Evolutionary conservation across 225 moss, liverwort and hornwort species (phyloP).

Genomic region (Thuidium tamariscinum): DNA sequence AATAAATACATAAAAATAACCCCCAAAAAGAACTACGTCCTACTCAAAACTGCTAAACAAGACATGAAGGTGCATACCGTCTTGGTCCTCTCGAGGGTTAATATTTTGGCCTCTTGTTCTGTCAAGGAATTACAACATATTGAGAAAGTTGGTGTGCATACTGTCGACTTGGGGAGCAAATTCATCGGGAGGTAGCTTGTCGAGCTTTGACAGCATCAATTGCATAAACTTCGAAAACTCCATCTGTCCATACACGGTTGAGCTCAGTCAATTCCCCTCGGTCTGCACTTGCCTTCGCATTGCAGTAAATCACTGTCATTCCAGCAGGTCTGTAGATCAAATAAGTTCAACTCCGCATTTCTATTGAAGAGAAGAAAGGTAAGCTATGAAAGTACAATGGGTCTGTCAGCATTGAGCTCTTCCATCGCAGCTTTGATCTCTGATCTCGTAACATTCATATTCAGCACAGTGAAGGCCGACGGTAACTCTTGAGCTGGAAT

Average conservation of each 20-base stretch:
- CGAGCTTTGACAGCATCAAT: constrained; percentile 74
- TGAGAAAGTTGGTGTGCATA: not conserved
- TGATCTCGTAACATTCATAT: constrained; percentile 45
- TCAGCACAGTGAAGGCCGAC: constrained; percentile 61
- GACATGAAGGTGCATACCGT: not conserved
- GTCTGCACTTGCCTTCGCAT: not conserved
- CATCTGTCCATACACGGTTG: constrained; percentile 30
- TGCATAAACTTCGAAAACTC: constrained; percentile 60
- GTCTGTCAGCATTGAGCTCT: constrained; percentile 22
- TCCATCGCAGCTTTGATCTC: constrained; percentile 57
- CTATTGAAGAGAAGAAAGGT: not conserved
- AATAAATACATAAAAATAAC: not conserved
- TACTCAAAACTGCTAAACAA: not conserved
- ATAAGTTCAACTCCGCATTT: not conserved
- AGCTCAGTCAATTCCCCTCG: not conserved
- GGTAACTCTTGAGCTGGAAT: constrained; percentile 56
- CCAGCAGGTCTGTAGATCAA: not conserved
- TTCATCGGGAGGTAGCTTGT: constrained; percentile 38
- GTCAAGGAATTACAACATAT: not conserved
- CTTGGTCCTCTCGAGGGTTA: not conserved
- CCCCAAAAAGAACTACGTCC: not conserved
- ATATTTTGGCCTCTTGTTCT: not conserved
- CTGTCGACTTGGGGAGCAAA: constrained; percentile 31
- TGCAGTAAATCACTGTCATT: not conserved
- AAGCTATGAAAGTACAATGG: not conserved